These are phyloP conservation scores for Cantharellus cinnabarinus DNA, from an alignment of 768 basidiomycete species.

Conservation along the genomic window DNA sequence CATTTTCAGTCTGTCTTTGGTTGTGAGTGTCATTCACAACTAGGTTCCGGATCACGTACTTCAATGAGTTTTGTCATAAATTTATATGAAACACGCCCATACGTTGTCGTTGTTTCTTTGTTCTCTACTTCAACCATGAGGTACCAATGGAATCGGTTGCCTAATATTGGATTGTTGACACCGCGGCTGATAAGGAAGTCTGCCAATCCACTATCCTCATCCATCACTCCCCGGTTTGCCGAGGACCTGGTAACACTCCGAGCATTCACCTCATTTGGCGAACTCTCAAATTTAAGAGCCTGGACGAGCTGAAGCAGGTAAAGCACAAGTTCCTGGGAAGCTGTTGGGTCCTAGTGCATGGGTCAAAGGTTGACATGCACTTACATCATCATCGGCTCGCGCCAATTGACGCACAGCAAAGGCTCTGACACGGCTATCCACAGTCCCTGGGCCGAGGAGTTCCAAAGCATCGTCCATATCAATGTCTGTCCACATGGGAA, in stretches of 20 bases:
- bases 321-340: constrained; percentile 58
- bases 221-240: constrained; percentile 52
- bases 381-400: constrained; percentile 84
- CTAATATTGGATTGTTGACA: constrained; percentile 62
- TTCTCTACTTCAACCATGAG: constrained; percentile 88
- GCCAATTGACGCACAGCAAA: constrained; percentile 86
- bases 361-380: constrained; percentile 9
- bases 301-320: constrained; percentile 94
- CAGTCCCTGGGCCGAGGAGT: constrained; percentile 70
- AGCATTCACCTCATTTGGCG: constrained; percentile 45
- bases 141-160: constrained; percentile 92
- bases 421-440: constrained; percentile 79
- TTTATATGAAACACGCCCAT: constrained; percentile 71
- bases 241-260: constrained; percentile 33
- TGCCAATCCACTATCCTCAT: constrained; percentile 81
- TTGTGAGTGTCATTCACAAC: background rate
- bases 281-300: constrained; percentile 88
- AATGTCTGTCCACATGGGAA: constrained; percentile 94
- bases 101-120: constrained; percentile 81
- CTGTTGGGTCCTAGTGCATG: background rate
- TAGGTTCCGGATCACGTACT: constrained; percentile 23
- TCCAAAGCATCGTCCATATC: constrained; percentile 95
- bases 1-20: constrained; percentile 37
- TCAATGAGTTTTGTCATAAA: constrained; percentile 79
- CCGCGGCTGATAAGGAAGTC: constrained; percentile 81